phyloP scores from a whole-genome alignment of 192 early-diverging fungal species.

The Ambispora gerdemannii region DNA sequence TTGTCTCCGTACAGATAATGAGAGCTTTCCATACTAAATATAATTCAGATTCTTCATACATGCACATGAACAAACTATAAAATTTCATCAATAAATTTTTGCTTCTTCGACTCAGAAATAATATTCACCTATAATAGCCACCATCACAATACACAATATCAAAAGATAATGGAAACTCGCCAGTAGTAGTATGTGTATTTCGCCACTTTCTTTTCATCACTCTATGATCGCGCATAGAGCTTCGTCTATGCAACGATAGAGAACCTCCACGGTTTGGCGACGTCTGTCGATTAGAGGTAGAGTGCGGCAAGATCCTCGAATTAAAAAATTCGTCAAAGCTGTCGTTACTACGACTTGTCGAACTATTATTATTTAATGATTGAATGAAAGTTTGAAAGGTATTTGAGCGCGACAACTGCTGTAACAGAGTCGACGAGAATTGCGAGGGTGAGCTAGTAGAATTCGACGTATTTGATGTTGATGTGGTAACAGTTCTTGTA shows the following conservation, averaged over 20 bases:
- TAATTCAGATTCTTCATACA: too few species aligned
- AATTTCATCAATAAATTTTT: not conserved
- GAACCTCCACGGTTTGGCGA: not conserved
- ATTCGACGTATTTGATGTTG: not conserved
- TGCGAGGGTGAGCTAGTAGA: not conserved
- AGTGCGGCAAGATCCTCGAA: conserved; percentile 2
- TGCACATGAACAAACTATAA: too few species aligned
- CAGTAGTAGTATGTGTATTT: not conserved
- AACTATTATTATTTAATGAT: conserved; percentile 15
- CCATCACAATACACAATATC: conserved; percentile 17
- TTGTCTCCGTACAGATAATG: too few species aligned
- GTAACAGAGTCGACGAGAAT: conserved; percentile 11
- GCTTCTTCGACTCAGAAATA: not conserved
- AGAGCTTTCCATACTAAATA: too few species aligned
- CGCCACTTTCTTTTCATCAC: conserved; percentile 15
- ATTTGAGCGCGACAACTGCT: conserved; percentile 20
- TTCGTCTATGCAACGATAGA: conserved; percentile 18
- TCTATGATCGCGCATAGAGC: conserved; percentile 17
- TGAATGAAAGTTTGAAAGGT: conserved; percentile 23
- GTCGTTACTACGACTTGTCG: conserved; percentile 11
- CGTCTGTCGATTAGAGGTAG: not conserved
- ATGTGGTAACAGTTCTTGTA: not conserved
- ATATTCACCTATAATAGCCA: conserved; percentile 14
- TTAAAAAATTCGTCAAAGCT: conserved; percentile 13
- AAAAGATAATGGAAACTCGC: conserved; percentile 12